These are phyloP conservation scores for Isabelozyma gotoi DNA, from an alignment of 805 yeast genomes.

Conservation along the genomic window DNA sequence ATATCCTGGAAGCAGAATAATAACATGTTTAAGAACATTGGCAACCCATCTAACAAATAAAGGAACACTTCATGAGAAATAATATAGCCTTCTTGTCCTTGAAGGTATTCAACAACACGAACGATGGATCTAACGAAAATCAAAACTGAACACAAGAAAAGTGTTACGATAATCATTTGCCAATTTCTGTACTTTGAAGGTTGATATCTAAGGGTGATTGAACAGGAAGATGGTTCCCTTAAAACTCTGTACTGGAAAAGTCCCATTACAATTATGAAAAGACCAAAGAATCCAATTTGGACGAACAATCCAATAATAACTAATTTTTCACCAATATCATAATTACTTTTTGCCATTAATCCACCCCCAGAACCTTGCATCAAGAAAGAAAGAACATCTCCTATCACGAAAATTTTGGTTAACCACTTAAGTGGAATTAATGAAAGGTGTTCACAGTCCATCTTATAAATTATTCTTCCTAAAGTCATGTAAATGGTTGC, in stretches of 20 bases:
- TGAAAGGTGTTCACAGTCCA: constrained; percentile 14
- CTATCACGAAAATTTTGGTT: constrained; percentile 26
- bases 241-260: constrained; percentile 9
- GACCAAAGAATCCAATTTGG: constrained; percentile 26
- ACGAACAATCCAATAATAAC: constrained; percentile 27
- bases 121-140: constrained; percentile 30
- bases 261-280: constrained; percentile 19
- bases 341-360: constrained; percentile 15
- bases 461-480: constrained; percentile 17
- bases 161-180: constrained; percentile 4
- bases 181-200: constrained; percentile 7
- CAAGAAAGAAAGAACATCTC: constrained; percentile 26
- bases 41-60: constrained; percentile 24
- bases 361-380: constrained; percentile 34
- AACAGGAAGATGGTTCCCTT: background rate
- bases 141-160: constrained; percentile 10
- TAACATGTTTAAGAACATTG: constrained; percentile 15
- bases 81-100: constrained; percentile 25
- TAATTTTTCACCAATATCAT: constrained; percentile 15
- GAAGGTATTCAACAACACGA: constrained; percentile 26
- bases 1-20: too few species aligned
- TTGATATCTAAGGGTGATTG: background rate
- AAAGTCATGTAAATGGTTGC: constrained; percentile 31
- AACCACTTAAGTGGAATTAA: constrained; percentile 18
- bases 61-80: constrained; percentile 22